Base-by-base conservation (phyloP, 2,329 filamentous ascomycete genomes). In the Hypoxylon sp. region DNA sequence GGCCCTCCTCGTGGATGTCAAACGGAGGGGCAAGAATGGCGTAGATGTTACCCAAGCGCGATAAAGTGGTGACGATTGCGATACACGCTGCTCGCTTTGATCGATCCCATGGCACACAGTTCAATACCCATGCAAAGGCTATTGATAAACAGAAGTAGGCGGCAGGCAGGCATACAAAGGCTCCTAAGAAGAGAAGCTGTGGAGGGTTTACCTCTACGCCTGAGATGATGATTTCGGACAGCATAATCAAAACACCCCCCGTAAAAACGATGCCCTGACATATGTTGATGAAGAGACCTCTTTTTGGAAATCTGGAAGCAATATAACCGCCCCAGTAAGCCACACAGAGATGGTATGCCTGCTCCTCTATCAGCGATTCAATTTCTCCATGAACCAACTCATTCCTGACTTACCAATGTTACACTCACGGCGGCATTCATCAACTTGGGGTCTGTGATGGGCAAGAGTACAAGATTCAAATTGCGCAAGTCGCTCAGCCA, bases 51-150 rank as follows among this genome's bases (percentile, higher is more conserved):
- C 48, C 30, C 6, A 17, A 13, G 41, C 59, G 56, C 11, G 25
- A 34, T 5, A 43, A 25, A 23, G 13, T 57, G n/a, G 49, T 55
- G 14, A 48, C 41, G 9, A 63, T 55, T 13, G 48, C 60, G 19
- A 67, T 63, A 28, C 25, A 63, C 2, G 34, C 45, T 21, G 64
- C 64, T 63, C 64, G 55, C 53, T 67, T 67, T 13, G 55, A 5
- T 23, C 50, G 59, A 34, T 67, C 32, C 53, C 53, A 63, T 1
- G 64, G 60, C 28, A 57, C 10, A 43, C 64, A 60, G 50, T 51
- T 56, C n/a, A 63, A 1, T 3, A 50, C n/a, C 64, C 53, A 62
- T 34, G 43, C 6, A 2, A 50, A 43, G 28, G 36, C 50, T 19
- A 41, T 7, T 10, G 53, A 46, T 34, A 63, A 7, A 11, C 34